Evolutionary conservation across 306 rosid genomes (phyloP), one percentile per base, ranked within the genome.

Genomic region (Rosa multiflora): DNA sequence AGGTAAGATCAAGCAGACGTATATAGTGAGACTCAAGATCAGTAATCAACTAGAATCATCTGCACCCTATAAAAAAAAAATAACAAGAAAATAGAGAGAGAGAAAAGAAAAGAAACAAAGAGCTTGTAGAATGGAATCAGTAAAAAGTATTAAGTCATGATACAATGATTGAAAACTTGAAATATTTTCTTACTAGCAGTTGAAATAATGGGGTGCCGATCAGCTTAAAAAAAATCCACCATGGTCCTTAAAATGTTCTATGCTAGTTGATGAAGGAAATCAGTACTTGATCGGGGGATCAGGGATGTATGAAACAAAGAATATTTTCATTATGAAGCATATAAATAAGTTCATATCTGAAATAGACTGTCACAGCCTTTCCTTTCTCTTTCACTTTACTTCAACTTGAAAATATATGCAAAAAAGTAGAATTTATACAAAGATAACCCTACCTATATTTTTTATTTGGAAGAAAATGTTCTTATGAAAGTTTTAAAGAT

Each of bases 161-260:
- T n/a, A 46, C 58, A 46, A 26, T 44, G 56, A 23, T 71, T 48
- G 75, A 71, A n/a, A 46, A 32, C 5, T 70, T 67, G 51, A 70
- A 47, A 48, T 29, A 14, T 21, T 13, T 70, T 70, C 59, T 23
- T 6, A 23, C 26, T 13, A 26, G 75, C 75, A 47, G 40, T 47
- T 3, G 43, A 12, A 29, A 47, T 23, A 17, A 44, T 26, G 44
- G 58, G 6, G 39, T 26, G 21, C 75, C 6, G 23, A 47, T 48
- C 59, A 71, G 35, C 11, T 70, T 46, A 10, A n/a, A 21, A 70
- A 46, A 70, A 29, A 11, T 21, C 15, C 40, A 70, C 21, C 6
- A 47, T 44, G 37, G 51, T 26, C 74, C 74, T 32, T 70, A 46
- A 23, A 26, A 43, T 21, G 56, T 21, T 70, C 9, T 63, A 29